phyloP scores from a whole-genome alignment of 2,329 filamentous ascomycete species.

The Calonectria honghensis region DNA sequence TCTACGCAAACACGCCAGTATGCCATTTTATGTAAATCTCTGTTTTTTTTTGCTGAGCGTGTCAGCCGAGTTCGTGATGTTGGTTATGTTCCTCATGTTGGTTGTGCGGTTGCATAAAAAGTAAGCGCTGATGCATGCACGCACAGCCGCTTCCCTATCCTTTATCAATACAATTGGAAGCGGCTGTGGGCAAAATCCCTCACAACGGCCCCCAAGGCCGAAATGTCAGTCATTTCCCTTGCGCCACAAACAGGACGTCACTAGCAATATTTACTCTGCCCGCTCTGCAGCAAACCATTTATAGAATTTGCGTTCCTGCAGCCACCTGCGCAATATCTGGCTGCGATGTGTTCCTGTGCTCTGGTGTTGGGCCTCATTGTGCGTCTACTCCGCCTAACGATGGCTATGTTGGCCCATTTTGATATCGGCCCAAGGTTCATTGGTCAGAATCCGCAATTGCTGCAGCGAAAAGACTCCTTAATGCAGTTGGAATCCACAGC shows the following conservation, averaged over 20 bases:
- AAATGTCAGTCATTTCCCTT: background rate
- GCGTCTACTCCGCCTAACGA: background rate
- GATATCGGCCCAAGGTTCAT: too few relatives aligned
- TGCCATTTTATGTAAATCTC: background rate
- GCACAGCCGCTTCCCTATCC: background rate
- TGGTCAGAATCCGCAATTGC: background rate
- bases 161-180: background rate
- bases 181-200: background rate
- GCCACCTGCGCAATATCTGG: background rate
- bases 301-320: background rate
- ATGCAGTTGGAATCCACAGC: background rate
- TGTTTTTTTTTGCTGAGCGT: background rate
- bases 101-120: background rate
- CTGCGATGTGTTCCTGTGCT: background rate
- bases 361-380: background rate
- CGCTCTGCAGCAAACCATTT: background rate
- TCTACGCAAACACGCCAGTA: background rate
- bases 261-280: background rate
- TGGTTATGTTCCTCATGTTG: slow-evolving; percentile 6
- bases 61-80: background rate
- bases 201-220: background rate
- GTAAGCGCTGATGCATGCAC: slow-evolving; percentile 19
- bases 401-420: background rate
- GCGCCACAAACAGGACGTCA: background rate
- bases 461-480: background rate